phyloP scores from a whole-genome alignment of 768 basidiomycete species.

The Lentinula sp. region DNA sequence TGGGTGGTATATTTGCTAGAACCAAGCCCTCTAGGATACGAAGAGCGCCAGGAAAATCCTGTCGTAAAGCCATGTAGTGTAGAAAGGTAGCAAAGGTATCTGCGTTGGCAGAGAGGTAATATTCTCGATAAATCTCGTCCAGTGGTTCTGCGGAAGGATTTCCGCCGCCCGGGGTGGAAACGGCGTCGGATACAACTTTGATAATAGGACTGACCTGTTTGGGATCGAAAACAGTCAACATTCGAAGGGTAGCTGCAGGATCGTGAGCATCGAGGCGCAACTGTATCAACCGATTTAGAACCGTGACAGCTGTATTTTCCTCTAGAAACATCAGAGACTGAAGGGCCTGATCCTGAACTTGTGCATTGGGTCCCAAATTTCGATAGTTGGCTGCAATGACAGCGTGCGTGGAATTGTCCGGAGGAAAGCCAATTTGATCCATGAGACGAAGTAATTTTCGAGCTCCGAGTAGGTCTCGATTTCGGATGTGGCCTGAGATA shows the following conservation, averaged over 20 bases:
- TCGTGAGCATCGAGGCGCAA: conserved; percentile 53
- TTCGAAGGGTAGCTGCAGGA: conserved; percentile 34
- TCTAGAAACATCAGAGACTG: conserved; percentile 37
- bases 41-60: conserved; percentile 39
- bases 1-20: conserved; percentile 33
- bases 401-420: conserved; percentile 55
- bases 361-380: conserved; percentile 48
- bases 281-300: conserved; percentile 68
- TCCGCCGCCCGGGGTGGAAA: conserved; percentile 25
- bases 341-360: conserved; percentile 49
- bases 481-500: conserved; percentile 62
- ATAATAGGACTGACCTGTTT: conserved; percentile 16
- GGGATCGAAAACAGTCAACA: conserved; percentile 44
- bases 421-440: conserved; percentile 46
- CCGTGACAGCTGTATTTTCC: conserved; percentile 34
- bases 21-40: conserved; percentile 44
- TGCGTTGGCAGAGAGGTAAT: conserved; percentile 38
- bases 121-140: not conserved
- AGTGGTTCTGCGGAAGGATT: conserved; percentile 4
- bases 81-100: conserved; percentile 62
- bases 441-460: conserved; percentile 49
- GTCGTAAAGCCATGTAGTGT: conserved; percentile 40
- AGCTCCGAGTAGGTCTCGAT: conserved; percentile 55
- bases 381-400: conserved; percentile 55
- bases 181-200: conserved; percentile 17